A percentile compares a stretch with the other conserved stretches of the same genome.
These are phyloP conservation scores for Sugiyamaella qingdaonensis DNA, from an alignment of 805 yeast genomes.

Conservation along the genomic window DNA sequence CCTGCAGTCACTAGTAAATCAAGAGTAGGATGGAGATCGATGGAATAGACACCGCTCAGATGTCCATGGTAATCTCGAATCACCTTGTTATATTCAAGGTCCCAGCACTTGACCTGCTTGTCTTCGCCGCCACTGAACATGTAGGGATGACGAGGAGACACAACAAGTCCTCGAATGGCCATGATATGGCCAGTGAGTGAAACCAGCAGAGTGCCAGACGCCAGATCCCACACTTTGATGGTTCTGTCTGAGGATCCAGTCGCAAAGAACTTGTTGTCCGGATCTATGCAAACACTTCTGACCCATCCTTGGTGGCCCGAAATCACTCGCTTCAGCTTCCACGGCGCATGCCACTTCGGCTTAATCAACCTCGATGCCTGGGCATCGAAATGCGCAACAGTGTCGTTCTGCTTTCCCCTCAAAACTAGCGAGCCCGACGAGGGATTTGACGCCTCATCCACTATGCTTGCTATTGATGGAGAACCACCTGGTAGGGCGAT, in stretches of 20 bases:
- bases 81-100: conserved; percentile 76
- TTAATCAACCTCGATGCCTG: background rate
- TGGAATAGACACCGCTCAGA: conserved; percentile 78
- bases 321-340: conserved; percentile 70
- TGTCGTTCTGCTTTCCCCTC: background rate
- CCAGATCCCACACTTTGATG: conserved; percentile 88
- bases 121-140: conserved; percentile 92
- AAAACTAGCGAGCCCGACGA: background rate
- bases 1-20: conserved; percentile 85
- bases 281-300: conserved; percentile 74
- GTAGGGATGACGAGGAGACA: conserved; percentile 78
- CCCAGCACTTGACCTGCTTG: conserved; percentile 93
- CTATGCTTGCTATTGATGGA: background rate
- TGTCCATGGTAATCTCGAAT: conserved; percentile 93
- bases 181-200: conserved; percentile 87
- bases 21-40: conserved; percentile 82
- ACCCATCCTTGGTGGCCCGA: conserved; percentile 96
- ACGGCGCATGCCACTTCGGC: conserved; percentile 51
- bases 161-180: conserved; percentile 74
- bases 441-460: background rate
- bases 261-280: conserved; percentile 85
- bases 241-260: conserved; percentile 89
- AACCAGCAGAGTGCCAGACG: conserved; percentile 60
- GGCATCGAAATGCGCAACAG: background rate
- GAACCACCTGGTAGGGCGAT: conserved; percentile 12